Conservation (phyloP, 1,284 basidiomycete genomes). For the Wolfiporia cocos region DNA sequence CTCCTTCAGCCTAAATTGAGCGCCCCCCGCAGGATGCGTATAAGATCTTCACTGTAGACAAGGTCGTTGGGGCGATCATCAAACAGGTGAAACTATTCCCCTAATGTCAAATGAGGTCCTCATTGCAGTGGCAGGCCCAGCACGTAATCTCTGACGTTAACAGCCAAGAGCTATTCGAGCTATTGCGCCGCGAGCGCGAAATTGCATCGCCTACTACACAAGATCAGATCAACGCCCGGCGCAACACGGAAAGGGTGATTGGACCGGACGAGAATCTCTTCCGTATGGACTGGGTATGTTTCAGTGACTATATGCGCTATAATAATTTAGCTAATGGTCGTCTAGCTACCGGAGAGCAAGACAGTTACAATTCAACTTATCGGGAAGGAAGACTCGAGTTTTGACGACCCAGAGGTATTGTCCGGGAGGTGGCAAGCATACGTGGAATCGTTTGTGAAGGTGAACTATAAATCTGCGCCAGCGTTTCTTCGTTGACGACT, state of each 20-base stretch:
- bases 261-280: constrained; percentile 91
- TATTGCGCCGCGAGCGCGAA: constrained; percentile 76
- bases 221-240: constrained; percentile 77
- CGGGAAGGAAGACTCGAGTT: constrained; percentile 83
- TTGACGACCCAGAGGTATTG: constrained; percentile 80
- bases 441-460: constrained; percentile 83
- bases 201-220: constrained; percentile 61
- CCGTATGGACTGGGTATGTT: constrained; percentile 86
- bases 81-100: constrained; percentile 55
- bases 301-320: background rate
- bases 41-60: constrained; percentile 91
- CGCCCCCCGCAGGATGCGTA: constrained; percentile 70
- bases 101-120: constrained; percentile 10
- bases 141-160: constrained; percentile 73
- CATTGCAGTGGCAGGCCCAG: constrained; percentile 49
- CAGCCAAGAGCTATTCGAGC: constrained; percentile 79
- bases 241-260: constrained; percentile 78
- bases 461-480: constrained; percentile 25
- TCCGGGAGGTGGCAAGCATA: constrained; percentile 88
- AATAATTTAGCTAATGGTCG: background rate
- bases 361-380: constrained; percentile 82
- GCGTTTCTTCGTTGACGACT: background rate
- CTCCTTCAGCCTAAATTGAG: too few species aligned
- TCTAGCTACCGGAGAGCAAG: constrained; percentile 57
- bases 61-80: constrained; percentile 82